phyloP scores from a whole-genome alignment of 768 basidiomycete species.

The Agaricus subrufescens region DNA sequence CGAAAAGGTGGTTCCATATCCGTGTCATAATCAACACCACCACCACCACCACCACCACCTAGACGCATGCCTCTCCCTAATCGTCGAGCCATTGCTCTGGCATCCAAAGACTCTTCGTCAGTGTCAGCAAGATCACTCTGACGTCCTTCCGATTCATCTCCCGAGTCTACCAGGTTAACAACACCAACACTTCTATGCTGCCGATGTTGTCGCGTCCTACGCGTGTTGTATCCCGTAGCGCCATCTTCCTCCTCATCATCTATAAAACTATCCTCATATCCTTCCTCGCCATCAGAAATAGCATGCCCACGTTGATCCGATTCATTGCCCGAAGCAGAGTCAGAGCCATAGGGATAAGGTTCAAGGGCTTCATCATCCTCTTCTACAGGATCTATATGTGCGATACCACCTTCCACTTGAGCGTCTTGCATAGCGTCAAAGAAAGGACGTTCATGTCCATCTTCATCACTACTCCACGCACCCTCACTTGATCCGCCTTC shows the following conservation, averaged over 20 bases:
- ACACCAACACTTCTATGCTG: too few species aligned
- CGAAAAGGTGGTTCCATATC: not conserved
- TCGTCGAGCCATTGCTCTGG: constrained; percentile 25
- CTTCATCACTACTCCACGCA: not conserved
- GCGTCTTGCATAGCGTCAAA: not conserved
- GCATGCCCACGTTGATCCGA: constrained; percentile 13
- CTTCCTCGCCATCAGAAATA: constrained; percentile 26
- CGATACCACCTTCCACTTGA: not conserved
- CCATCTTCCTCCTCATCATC: constrained; percentile 6
- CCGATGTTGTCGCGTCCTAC: not conserved
- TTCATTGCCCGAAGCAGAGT: constrained; percentile 14
- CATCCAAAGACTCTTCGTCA: constrained; percentile 40
- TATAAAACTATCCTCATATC: constrained; percentile 7
- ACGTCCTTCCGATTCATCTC: too few species aligned
- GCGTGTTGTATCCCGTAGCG: constrained; percentile 17
- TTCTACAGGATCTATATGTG: constrained; percentile 16
- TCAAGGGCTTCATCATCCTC: not conserved
- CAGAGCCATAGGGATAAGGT: not conserved
- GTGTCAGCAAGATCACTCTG: constrained; percentile 21
- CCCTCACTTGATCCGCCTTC: not conserved
- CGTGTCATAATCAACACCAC: not conserved
- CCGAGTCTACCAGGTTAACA: constrained; percentile 24
- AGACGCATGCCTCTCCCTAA: constrained; percentile 9
- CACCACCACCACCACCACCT: not conserved
- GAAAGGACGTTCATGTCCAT: not conserved